phyloP scores from a whole-genome alignment of 768 basidiomycete species.

The Calocybe gangraenosa region DNA sequence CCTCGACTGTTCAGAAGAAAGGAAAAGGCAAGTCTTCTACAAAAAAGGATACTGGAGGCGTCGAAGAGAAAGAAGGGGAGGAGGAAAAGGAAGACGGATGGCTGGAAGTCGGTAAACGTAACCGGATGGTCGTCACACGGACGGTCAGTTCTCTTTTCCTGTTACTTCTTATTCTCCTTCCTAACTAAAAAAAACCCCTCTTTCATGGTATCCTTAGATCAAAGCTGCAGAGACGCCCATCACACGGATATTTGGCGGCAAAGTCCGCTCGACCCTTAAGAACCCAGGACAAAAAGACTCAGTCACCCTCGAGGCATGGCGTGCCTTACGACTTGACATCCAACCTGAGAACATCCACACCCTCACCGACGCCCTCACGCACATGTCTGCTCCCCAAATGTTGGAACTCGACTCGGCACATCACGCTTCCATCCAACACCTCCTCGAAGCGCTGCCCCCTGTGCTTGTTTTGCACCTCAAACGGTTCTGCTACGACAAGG shows the following conservation, averaged over 20 bases:
- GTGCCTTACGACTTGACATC: slow-evolving; percentile 85
- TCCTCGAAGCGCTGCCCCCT: slow-evolving; percentile 80
- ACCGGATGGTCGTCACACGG: slow-evolving; percentile 74
- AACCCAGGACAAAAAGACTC: slow-evolving; percentile 84
- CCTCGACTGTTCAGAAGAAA: slow-evolving; percentile 27
- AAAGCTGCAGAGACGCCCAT: slow-evolving; percentile 84
- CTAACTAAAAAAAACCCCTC: too few relatives aligned
- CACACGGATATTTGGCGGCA: slow-evolving; percentile 90
- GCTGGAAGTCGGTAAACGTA: slow-evolving; percentile 91
- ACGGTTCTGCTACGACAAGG: slow-evolving; percentile 82
- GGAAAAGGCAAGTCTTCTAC: slow-evolving; percentile 18
- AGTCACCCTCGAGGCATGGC: slow-evolving; percentile 88
- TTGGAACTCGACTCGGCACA: slow-evolving; percentile 70
- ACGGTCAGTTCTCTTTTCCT: slow-evolving; percentile 46
- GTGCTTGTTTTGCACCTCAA: slow-evolving; percentile 88
- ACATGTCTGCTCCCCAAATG: slow-evolving; percentile 74
- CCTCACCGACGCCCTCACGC: slow-evolving; percentile 77
- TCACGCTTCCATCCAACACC: slow-evolving; percentile 63
- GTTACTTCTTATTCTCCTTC: not conserved
- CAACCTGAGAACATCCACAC: slow-evolving; percentile 56
- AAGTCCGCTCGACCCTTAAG: slow-evolving; percentile 79
- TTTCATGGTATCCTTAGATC: slow-evolving; percentile 45
- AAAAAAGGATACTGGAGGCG: slow-evolving; percentile 21
- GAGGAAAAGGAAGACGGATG: slow-evolving; percentile 62
- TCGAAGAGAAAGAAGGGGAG: slow-evolving; percentile 35